Evolutionary conservation across 1,284 basidiomycete species (phyloP).

Genomic region (Tilletia walkeri): DNA sequence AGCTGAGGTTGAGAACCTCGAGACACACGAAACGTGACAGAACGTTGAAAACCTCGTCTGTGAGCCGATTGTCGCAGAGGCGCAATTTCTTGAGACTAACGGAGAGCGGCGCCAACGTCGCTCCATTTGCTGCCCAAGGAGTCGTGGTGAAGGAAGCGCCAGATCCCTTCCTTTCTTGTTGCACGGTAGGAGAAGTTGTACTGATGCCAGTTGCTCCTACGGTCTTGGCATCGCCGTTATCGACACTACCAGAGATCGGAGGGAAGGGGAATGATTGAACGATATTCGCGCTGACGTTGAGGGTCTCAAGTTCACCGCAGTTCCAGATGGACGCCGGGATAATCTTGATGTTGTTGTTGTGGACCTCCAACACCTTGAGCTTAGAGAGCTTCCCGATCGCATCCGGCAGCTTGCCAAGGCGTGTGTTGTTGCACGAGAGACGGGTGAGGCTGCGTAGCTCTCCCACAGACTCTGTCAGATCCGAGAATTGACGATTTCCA

Average conservation of each 20-base stretch:
- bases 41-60: slow-evolving; percentile 77
- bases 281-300: slow-evolving; percentile 89
- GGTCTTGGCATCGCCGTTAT: slow-evolving; percentile 2
- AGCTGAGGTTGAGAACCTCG: slow-evolving; percentile 82
- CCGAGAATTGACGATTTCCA: slow-evolving; percentile 69
- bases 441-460: slow-evolving; percentile 69
- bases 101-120: slow-evolving; percentile 66
- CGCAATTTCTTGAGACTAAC: slow-evolving; percentile 74
- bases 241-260: slow-evolving; percentile 54
- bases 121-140: slow-evolving; percentile 26
- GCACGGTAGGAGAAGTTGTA: not conserved
- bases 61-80: slow-evolving; percentile 84
- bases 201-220: not conserved
- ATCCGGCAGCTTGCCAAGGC: slow-evolving; percentile 73
- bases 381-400: slow-evolving; percentile 75
- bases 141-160: slow-evolving; percentile 33
- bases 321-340: slow-evolving; percentile 80
- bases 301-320: slow-evolving; percentile 69
- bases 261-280: slow-evolving; percentile 73
- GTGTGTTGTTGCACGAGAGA: slow-evolving; percentile 86
- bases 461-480: slow-evolving; percentile 77
- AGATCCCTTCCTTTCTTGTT: slow-evolving; percentile 47
- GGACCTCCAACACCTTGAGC: slow-evolving; percentile 77
- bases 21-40: slow-evolving; percentile 65
- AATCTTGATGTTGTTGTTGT: slow-evolving; percentile 84